Evolutionary conservation across 202 grass and related monocot species (phyloP), one percentile per base, ranked within the genome.

Genomic region (Carex arenaria): DNA sequence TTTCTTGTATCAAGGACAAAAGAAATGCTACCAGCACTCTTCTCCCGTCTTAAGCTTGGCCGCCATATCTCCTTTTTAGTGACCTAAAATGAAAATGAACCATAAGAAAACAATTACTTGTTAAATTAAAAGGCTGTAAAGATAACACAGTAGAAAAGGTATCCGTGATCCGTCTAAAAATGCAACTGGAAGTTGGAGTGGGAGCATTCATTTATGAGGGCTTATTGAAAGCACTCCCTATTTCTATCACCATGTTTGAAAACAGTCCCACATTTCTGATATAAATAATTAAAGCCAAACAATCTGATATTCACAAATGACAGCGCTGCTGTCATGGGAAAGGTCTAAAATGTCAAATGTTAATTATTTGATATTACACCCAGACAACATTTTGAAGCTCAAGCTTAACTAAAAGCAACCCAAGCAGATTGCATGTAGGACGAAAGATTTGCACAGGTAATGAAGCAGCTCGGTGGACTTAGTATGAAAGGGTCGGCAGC

Each of bases 41-140:
- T 91, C 53, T 80, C 54, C 15, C 70, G 81, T 63, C 85, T 81
- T 80, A 80, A 72, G 79, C 51, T 80, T 64, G 89, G 85, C 23
- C 78, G 85, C 45, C 90, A 87, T 74, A 90, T 89, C 47, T 85
- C 85, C 82, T 90, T 97, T 85, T 90, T 98, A 85, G 66, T 88
- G 34, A 89, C 87, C 95, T 98, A 82, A 83, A 90, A 85, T 85
- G 84, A 82, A 38, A 72, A 87, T 72, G 65, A 82, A 80, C 53
- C 69, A 51, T 85, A 43, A 36, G 23, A 53, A 88, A 70, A 78
- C 69, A 18, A 19, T 34, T 15, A 7, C 34, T 59, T n/a, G 15
- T 77, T 36, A n/a, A 77, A 57, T 18, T 77, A 77, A 30, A 56
- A 54, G 52, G 66, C 10, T 30, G 6, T 10, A 57, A 34, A 36